A percentile compares a stretch with the other conserved stretches of the same genome.
Evolutionary conservation across 2,329 filamentous ascomycete species (phyloP).

Genomic region (Verticillium nubilum): DNA sequence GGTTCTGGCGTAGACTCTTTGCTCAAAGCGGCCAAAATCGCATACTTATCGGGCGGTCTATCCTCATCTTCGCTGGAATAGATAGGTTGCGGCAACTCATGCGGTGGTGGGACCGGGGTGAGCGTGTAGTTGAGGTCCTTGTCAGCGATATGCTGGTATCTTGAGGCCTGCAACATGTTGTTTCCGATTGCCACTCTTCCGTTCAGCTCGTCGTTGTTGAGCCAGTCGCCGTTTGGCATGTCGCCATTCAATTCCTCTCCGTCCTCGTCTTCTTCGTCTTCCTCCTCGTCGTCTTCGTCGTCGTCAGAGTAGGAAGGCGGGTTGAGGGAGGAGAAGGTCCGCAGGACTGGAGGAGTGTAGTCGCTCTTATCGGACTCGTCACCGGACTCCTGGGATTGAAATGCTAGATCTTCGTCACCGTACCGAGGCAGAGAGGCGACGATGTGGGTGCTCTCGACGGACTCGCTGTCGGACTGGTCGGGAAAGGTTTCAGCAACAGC

Average conservation of each 20-base stretch:
- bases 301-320: background rate
- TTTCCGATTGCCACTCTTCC: constrained; percentile 2
- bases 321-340: background rate
- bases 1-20: background rate
- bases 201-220: constrained; percentile 3
- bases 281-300: background rate
- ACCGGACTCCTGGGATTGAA: constrained; percentile 4
- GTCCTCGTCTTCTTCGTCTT: background rate
- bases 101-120: background rate
- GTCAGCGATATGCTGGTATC: constrained; percentile 4
- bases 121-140: background rate
- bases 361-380: constrained; percentile 1
- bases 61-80: background rate
- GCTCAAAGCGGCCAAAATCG: background rate
- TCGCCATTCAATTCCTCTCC: constrained; percentile 2
- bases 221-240: no score
- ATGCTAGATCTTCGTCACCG: background rate
- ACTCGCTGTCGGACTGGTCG: background rate
- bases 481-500: background rate
- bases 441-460: background rate
- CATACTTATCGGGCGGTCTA: background rate
- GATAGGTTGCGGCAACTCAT: background rate
- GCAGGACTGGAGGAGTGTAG: background rate
- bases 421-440: background rate
- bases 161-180: background rate